Percentiles rank a stretch among this genome's conserved stretches.
Evolutionary conservation across 257 asterid genomes (phyloP).

Genomic region (Solanum ossicruentum): DNA sequence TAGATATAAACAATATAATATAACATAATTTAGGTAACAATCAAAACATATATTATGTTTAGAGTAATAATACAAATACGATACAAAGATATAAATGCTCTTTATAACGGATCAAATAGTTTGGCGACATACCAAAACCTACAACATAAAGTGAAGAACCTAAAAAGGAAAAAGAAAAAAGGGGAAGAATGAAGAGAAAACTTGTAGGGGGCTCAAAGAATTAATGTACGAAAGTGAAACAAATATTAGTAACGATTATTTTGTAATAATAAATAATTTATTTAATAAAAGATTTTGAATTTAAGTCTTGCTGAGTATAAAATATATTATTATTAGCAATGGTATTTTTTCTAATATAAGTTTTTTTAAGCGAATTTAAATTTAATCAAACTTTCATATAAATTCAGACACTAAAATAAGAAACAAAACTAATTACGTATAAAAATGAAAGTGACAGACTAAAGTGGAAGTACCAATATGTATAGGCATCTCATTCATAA

Average conservation of each 20-base stretch:
- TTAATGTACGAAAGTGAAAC: neutral
- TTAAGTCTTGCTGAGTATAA: neutral
- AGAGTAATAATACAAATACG: no score
- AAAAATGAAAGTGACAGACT: neutral
- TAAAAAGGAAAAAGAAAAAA: neutral
- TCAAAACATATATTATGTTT: no score
- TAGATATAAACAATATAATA: no score
- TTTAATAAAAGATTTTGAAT: neutral
- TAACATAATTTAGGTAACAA: no score
- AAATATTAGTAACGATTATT: neutral
- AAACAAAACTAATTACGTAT: neutral
- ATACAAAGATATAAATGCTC: neutral
- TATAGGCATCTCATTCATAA: neutral
- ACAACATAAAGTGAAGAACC: neutral
- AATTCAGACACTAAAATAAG: neutral
- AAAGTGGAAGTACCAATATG: neutral
- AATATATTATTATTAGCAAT: neutral
- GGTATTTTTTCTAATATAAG: fast-evolving
- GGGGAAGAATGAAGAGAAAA: neutral
- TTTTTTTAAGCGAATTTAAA: neutral
- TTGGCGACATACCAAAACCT: neutral
- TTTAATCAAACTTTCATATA: neutral
- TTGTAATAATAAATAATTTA: neutral
- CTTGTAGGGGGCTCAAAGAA: neutral
- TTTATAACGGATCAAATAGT: neutral